phyloP scores from a whole-genome alignment of 768 basidiomycete genomes.

The Mycena rebaudengoi region DNA sequence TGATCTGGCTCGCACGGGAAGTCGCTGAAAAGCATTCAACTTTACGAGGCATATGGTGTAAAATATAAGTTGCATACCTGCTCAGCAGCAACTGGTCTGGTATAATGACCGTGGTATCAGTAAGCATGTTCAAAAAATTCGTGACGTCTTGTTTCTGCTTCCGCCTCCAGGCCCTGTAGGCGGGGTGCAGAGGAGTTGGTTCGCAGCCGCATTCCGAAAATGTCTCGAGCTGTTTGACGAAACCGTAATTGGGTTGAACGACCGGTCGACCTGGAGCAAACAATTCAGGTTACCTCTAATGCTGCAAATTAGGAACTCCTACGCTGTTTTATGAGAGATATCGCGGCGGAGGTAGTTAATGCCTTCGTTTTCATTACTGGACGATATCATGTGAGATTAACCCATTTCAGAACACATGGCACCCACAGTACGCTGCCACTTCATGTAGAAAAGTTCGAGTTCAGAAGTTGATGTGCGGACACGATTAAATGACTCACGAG shows the following conservation, averaged over 20 bases:
- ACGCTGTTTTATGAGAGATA: conserved; percentile 61
- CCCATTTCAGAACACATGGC: neutral
- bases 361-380: conserved; percentile 61
- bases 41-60: no score
- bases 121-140: conserved; percentile 57
- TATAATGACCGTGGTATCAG: conserved; percentile 61
- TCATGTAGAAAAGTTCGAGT: no score
- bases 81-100: conserved; percentile 59
- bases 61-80: conserved; percentile 47
- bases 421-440: conserved; percentile 25
- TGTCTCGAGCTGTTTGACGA: conserved; percentile 64
- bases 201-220: conserved; percentile 61
- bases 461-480: no score
- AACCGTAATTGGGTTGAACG: conserved; percentile 59
- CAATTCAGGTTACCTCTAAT: no score
- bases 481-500: no score
- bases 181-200: conserved; percentile 48
- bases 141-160: conserved; percentile 61
- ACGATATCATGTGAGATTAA: neutral
- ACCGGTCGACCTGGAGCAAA: conserved; percentile 45
- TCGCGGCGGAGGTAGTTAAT: conserved; percentile 51
- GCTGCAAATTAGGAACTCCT: no score
- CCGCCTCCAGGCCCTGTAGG: conserved; percentile 68
- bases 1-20: conserved; percentile 63
- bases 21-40: no score